These are phyloP conservation scores for Termitomyces sp. DNA, from an alignment of 768 basidiomycete species.

Conservation along the genomic window DNA sequence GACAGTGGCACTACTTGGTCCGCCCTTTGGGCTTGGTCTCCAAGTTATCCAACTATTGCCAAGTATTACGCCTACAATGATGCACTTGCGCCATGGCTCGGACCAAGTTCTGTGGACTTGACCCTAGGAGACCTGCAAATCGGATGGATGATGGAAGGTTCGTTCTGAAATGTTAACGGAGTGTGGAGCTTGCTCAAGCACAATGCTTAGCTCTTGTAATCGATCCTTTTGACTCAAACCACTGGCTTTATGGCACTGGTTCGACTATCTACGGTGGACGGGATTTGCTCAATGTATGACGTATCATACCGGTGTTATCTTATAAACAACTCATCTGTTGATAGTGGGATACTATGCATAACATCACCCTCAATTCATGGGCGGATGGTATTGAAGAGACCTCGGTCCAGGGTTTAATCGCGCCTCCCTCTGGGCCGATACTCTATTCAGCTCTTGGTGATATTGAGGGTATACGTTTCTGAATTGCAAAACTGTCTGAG, in stretches of 20 bases:
- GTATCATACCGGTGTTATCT: not conserved
- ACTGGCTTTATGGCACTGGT: conserved; percentile 71
- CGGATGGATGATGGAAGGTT: conserved; percentile 72
- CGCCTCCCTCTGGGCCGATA: conserved; percentile 53
- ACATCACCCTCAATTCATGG: conserved; percentile 52
- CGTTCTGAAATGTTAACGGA: not conserved
- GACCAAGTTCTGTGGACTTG: conserved; percentile 40
- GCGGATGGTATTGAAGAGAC: conserved; percentile 67
- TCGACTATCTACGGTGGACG: conserved; percentile 58
- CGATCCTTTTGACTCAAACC: conserved; percentile 64
- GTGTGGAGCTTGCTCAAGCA: not conserved
- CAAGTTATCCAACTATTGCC: conserved; percentile 29
- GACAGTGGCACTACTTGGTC: conserved; percentile 58
- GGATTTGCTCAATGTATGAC: conserved; percentile 38
- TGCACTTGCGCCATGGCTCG: conserved; percentile 55
- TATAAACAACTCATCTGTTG: not conserved
- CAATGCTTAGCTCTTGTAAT: conserved; percentile 41
- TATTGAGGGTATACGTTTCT: conserved; percentile 34
- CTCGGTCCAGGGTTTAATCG: conserved; percentile 51
- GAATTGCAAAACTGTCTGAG: not conserved
- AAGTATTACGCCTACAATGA: conserved; percentile 54
- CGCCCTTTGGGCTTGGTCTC: conserved; percentile 50
- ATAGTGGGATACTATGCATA: conserved; percentile 57
- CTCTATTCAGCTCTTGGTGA: conserved; percentile 56
- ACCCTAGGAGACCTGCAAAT: conserved; percentile 43